Evolutionary conservation across 2,329 filamentous ascomycete species (phyloP).

Genomic region (Cryoendolithus antarcticus): DNA sequence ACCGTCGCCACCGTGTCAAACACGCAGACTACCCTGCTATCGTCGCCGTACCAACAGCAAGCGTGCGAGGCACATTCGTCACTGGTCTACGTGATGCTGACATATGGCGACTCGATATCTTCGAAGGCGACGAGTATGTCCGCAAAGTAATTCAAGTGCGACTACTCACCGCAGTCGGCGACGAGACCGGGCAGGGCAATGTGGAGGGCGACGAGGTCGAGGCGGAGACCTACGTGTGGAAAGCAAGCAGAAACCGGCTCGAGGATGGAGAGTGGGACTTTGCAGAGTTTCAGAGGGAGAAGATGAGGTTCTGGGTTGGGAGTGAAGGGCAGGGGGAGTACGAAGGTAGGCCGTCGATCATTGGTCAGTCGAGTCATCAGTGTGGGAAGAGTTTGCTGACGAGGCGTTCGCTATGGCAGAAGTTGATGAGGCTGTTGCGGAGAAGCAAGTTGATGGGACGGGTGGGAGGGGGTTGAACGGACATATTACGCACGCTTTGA

Average conservation of each 20-base stretch:
- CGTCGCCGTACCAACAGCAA: constrained; percentile 33
- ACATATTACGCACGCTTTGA: constrained; percentile 26
- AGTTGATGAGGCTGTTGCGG: constrained; percentile 32
- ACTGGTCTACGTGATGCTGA: constrained; percentile 69
- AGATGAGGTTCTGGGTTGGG: constrained; percentile 50
- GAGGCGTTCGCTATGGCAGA: constrained; percentile 18
- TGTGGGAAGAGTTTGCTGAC: constrained; percentile 4
- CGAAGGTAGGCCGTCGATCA: constrained; percentile 26
- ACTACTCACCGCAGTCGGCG: constrained; percentile 12
- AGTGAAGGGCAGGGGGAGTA: constrained; percentile 35
- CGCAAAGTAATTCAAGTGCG: constrained; percentile 33
- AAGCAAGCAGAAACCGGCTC: constrained; percentile 36
- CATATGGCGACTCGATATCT: constrained; percentile 61
- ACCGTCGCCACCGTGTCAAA: constrained; percentile 58
- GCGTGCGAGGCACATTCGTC: constrained; percentile 64
- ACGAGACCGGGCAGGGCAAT: constrained; percentile 19
- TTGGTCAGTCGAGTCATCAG: constrained; percentile 10
- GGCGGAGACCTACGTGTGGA: constrained; percentile 41
- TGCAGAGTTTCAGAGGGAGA: constrained; percentile 66
- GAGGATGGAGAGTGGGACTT: constrained; percentile 81
- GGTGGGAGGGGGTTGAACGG: constrained; percentile 32
- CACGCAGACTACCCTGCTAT: constrained; percentile 73
- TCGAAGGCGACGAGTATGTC: constrained; percentile 67
- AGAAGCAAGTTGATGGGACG: constrained; percentile 28
- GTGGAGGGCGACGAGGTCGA: constrained; percentile 30